Evolutionary conservation across 2,329 filamentous ascomycete species (phyloP).

Genomic region (Penicillium sp.): DNA sequence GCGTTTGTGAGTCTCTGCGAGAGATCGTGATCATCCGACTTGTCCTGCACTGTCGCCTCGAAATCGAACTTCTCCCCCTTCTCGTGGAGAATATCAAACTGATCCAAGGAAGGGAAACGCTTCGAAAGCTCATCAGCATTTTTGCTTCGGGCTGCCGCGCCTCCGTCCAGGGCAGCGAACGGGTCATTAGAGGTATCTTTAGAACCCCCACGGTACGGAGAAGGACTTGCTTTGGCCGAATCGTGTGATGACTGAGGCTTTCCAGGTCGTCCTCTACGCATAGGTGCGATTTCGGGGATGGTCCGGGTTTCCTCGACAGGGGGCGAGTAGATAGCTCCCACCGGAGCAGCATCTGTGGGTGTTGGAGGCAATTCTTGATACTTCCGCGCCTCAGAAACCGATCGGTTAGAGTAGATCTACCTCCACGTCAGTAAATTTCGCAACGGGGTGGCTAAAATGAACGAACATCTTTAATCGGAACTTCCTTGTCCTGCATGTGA

Average conservation of each 20-base stretch:
- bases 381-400: slow-evolving; percentile 66
- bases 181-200: slow-evolving; percentile 70
- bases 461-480: slow-evolving; percentile 86
- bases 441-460: neutral
- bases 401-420: slow-evolving; percentile 71
- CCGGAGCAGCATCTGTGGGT: slow-evolving; percentile 62
- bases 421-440: slow-evolving; percentile 12
- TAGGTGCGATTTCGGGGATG: slow-evolving; percentile 89
- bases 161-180: slow-evolving; percentile 85
- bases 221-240: slow-evolving; percentile 64
- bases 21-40: slow-evolving; percentile 55
- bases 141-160: slow-evolving; percentile 53
- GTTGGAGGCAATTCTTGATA: slow-evolving; percentile 64
- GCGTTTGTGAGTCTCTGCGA: slow-evolving; percentile 73
- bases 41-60: slow-evolving; percentile 57
- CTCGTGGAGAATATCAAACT: slow-evolving; percentile 89
- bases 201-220: slow-evolving; percentile 64
- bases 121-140: slow-evolving; percentile 77
- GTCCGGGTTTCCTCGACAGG: slow-evolving; percentile 70
- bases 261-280: slow-evolving; percentile 82
- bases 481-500: slow-evolving; percentile 81
- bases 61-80: slow-evolving; percentile 85
- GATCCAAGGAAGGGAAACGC: slow-evolving; percentile 87
- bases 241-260: slow-evolving; percentile 50
- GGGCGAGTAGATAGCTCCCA: slow-evolving; percentile 83